phyloP scores from a whole-genome alignment of 129 eudicot genomes.

The Tagetes erecta region DNA sequence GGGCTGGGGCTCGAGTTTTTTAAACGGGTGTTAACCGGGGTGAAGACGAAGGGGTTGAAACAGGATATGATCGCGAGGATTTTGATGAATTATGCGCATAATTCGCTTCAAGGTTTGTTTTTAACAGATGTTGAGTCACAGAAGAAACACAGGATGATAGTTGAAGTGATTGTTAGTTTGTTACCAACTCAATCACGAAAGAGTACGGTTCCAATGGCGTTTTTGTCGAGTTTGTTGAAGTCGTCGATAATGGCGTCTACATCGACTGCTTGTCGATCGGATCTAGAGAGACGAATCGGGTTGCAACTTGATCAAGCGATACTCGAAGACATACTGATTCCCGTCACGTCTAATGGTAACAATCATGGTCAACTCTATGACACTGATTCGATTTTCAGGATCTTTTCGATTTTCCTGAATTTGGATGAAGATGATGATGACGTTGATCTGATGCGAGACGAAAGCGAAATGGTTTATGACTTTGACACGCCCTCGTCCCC shows the following conservation, averaged over 20 bases:
- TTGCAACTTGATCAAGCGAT: slow-evolving; percentile 93
- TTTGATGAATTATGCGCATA: slow-evolving; percentile 83
- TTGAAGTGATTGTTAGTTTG: slow-evolving; percentile 71
- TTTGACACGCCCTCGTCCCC: slow-evolving; percentile 92
- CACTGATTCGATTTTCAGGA: slow-evolving; percentile 74
- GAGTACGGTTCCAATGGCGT: slow-evolving; percentile 91
- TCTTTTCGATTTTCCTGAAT: slow-evolving; percentile 82
- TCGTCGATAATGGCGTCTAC: slow-evolving; percentile 65
- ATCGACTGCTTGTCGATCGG: slow-evolving; percentile 81
- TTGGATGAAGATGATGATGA: slow-evolving; percentile 93
- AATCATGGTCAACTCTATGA: slow-evolving; percentile 67
- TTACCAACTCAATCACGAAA: slow-evolving; percentile 85
- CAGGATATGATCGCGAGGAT: slow-evolving; percentile 83
- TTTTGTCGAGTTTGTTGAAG: slow-evolving; percentile 84
- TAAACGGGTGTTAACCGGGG: slow-evolving; percentile 67
- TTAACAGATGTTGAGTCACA: slow-evolving; percentile 61
- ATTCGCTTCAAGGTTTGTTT: slow-evolving; percentile 68
- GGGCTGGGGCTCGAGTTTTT: slow-evolving; percentile 73
- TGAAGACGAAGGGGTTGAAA: slow-evolving; percentile 80
- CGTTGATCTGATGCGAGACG: slow-evolving; percentile 62
- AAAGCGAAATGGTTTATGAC: slow-evolving; percentile 72
- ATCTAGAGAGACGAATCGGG: slow-evolving; percentile 90
- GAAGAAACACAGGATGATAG: slow-evolving; percentile 70
- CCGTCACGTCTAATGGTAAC: slow-evolving; percentile 64
- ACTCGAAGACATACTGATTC: slow-evolving; percentile 89